Evolutionary conservation across 179 eudicot genomes (phyloP).

Genomic region (Carnegiea gigantea): DNA sequence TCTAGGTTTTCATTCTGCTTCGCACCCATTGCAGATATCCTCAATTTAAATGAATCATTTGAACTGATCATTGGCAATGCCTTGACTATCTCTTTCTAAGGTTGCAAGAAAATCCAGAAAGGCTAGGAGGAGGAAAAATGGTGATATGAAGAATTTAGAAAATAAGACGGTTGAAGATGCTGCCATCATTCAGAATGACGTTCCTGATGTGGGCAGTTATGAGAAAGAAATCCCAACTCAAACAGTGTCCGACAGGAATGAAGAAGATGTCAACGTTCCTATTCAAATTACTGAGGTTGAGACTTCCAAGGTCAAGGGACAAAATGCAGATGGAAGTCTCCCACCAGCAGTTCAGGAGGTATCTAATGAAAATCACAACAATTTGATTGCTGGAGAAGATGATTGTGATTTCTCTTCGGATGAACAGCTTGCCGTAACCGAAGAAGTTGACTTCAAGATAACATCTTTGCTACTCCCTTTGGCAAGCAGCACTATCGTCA

Average conservation of each 20-base stretch:
- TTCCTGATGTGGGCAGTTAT: slow-evolving; percentile 17
- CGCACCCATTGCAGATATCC: not conserved
- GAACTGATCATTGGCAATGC: slow-evolving; percentile 2
- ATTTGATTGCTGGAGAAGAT: slow-evolving; percentile 37
- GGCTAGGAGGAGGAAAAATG: slow-evolving; percentile 50
- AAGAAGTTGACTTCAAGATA: slow-evolving; percentile 86
- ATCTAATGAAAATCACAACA: slow-evolving; percentile 34
- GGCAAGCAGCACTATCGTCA: slow-evolving; percentile 56
- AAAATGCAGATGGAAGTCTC: slow-evolving; percentile 25
- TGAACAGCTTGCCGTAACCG: slow-evolving; percentile 52
- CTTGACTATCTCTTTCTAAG: slow-evolving; percentile 35
- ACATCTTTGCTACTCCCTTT: slow-evolving; percentile 72
- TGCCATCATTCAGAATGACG: slow-evolving; percentile 35
- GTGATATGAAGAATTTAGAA: slow-evolving; percentile 36
- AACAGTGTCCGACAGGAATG: slow-evolving; percentile 29
- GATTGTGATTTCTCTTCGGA: slow-evolving; percentile 71
- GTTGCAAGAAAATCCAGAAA: slow-evolving; percentile 76
- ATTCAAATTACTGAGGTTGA: slow-evolving; percentile 35
- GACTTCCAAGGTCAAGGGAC: slow-evolving; percentile 31
- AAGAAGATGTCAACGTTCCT: slow-evolving; percentile 25
- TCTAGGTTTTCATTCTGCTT: not conserved
- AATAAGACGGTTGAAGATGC: slow-evolving; percentile 41
- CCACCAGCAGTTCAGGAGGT: slow-evolving; percentile 34
- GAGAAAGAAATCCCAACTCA: slow-evolving; percentile 22
- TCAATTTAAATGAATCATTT: not conserved